Evolutionary conservation across 495 filamentous ascomycete genomes (phyloP).

Genomic region (Hypoxylon lenormandii): DNA sequence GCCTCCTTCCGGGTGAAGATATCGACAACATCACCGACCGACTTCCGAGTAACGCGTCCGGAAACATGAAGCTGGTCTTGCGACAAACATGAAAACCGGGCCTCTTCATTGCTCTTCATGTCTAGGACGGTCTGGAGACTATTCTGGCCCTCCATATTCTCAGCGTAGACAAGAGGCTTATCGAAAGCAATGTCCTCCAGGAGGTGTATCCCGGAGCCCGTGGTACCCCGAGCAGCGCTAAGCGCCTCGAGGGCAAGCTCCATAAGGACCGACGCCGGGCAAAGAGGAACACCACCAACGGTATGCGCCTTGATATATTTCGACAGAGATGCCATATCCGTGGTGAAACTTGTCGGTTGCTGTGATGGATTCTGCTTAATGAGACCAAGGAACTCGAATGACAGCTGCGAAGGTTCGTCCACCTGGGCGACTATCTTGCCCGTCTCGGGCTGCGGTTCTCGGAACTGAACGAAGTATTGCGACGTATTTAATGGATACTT

Average conservation of each 20-base stretch:
- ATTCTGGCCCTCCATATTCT: slow-evolving; percentile 59
- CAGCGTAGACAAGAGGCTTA: slow-evolving; percentile 63
- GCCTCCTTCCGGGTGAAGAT: slow-evolving; percentile 30
- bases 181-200: slow-evolving; percentile 58
- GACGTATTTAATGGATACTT: slow-evolving; percentile 20
- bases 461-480: slow-evolving; percentile 1
- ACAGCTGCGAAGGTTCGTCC: neutral
- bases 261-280: slow-evolving; percentile 69
- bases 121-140: neutral
- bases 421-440: too few relatives aligned
- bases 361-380: neutral
- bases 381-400: slow-evolving; percentile 2
- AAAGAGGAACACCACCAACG: slow-evolving; percentile 68
- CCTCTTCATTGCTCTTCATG: slow-evolving; percentile 47
- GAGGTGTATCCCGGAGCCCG: slow-evolving; percentile 54
- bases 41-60: neutral
- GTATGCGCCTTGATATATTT: slow-evolving; percentile 67
- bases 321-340: neutral
- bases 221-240: slow-evolving; percentile 61
- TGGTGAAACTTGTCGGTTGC: neutral
- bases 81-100: slow-evolving; percentile 63
- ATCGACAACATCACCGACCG: neutral
- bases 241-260: slow-evolving; percentile 70
- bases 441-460: neutral
- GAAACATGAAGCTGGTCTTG: slow-evolving; percentile 52